Evolutionary conservation across 2,329 filamentous ascomycete species (phyloP).

Genomic region (Laburnicola sp.): DNA sequence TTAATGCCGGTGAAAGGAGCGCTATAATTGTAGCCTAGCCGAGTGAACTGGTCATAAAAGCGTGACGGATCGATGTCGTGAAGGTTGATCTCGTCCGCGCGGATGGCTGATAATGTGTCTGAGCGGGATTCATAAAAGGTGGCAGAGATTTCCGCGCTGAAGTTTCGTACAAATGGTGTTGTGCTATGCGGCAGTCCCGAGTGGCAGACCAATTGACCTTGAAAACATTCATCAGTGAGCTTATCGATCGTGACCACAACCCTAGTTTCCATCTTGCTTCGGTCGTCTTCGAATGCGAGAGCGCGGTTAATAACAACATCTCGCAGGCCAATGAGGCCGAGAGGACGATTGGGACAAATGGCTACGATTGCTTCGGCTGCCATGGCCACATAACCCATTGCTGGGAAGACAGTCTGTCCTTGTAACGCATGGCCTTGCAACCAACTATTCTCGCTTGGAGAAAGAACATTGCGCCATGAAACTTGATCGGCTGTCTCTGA

Average conservation of each 20-base stretch:
- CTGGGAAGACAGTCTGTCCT: slow-evolving; percentile 49
- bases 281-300: slow-evolving; percentile 14
- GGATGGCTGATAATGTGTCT: slow-evolving; percentile 8
- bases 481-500: neutral
- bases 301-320: slow-evolving; percentile 20
- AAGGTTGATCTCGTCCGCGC: slow-evolving; percentile 13
- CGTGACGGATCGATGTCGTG: slow-evolving; percentile 2
- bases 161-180: slow-evolving; percentile 7
- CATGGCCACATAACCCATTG: slow-evolving; percentile 50
- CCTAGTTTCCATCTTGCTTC: slow-evolving; percentile 6
- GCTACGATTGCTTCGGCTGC: slow-evolving; percentile 22
- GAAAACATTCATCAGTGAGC: slow-evolving; percentile 1
- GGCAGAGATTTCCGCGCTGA: slow-evolving; percentile 6
- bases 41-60: slow-evolving; percentile 22
- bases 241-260: slow-evolving; percentile 11
- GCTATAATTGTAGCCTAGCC: slow-evolving; percentile 27
- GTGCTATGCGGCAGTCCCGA: slow-evolving; percentile 4
- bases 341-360: neutral
- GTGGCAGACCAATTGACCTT: slow-evolving; percentile 1
- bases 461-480: slow-evolving; percentile 20
- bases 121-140: slow-evolving; percentile 3
- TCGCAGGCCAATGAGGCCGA: slow-evolving; percentile 14
- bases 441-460: slow-evolving; percentile 16
- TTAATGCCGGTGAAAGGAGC: slow-evolving; percentile 12
- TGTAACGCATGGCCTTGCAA: slow-evolving; percentile 20